Evolutionary conservation across 2,329 filamentous ascomycete genomes (phyloP), one percentile per base, ranked within the genome.

Genomic region (Ophiobolus disseminans): DNA sequence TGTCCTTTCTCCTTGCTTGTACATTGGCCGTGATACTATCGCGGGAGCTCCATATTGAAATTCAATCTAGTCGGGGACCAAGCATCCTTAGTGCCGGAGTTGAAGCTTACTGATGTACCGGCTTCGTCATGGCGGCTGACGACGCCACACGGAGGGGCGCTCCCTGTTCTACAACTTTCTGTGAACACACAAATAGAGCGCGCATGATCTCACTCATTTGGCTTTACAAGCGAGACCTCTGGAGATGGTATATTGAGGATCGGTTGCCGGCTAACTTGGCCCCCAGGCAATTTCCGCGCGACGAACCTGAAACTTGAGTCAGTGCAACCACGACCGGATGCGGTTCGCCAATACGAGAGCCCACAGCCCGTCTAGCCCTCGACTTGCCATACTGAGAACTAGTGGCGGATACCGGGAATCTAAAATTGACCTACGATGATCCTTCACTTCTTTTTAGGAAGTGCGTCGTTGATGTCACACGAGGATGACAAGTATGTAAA

Each of bases 211-310:
- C n/a, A n/a, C n/a, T n/a, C n/a, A n/a, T n/a, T n/a, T n/a, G n/a
- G n/a, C n/a, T n/a, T n/a, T n/a, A n/a, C n/a, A n/a, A n/a, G n/a
- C n/a, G n/a, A n/a, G n/a, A n/a, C n/a, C n/a, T n/a, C n/a, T n/a
- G n/a, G n/a, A n/a, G n/a, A n/a, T n/a, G n/a, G n/a, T n/a, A n/a
- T n/a, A n/a, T n/a, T n/a, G n/a, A n/a, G 26, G 19, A 37, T 32
- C 34, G 22, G 38, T 45, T n/a, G 34, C n/a, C 10, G 4, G 4
- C 13, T 25, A 6, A 14, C 20, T 36, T 14, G 31, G 19, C 11
- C 25, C n/a, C 4, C 3, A n/a, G 34, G 25, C 35, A 45, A 45
- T 45, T n/a, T 45, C 42, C 42, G 35, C 42, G 19, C 25, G 4
- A 9, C 10, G 34, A 31, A 11, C 16, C n/a, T 39, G 35, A 45